Percentiles rank a stretch among this genome's conserved stretches.
phyloP scores from a whole-genome alignment of 2,329 filamentous ascomycete species.

The Colletotrichum aenigma region DNA sequence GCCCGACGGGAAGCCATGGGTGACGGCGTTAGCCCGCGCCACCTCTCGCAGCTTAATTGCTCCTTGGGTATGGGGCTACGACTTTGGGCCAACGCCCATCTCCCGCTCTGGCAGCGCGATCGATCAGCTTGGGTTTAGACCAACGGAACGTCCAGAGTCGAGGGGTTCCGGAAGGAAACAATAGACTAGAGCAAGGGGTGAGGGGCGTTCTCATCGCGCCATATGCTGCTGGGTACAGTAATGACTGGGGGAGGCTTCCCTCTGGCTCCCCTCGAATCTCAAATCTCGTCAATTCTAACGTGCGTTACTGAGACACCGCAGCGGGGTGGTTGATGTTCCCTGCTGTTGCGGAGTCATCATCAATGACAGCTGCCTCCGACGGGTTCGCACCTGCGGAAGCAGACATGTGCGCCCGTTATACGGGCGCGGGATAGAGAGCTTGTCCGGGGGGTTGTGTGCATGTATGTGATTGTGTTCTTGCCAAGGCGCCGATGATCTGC shows the following conservation, averaged over 20 bases:
- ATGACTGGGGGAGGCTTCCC: neutral
- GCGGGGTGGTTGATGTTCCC: neutral
- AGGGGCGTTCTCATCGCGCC: neutral
- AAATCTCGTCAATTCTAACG: neutral
- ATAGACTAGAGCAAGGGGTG: slow-evolving; percentile 8
- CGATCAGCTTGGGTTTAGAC: neutral
- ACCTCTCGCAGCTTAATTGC: slow-evolving; percentile 7
- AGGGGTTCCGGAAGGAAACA: slow-evolving; percentile 5
- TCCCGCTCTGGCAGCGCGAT: neutral
- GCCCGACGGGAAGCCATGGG: slow-evolving; percentile 5
- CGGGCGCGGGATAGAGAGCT: neutral
- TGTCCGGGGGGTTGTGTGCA: neutral
- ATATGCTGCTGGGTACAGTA: neutral
- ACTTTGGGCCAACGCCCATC: neutral
- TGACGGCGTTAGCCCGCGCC: slow-evolving; percentile 9
- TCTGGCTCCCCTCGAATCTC: neutral
- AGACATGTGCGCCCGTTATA: neutral
- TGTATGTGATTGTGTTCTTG: neutral
- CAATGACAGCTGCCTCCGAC: neutral
- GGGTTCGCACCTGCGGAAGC: neutral
- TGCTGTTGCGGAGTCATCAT: neutral
- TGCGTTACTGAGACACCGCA: slow-evolving; percentile 12
- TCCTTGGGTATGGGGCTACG: neutral
- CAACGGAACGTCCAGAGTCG: neutral
- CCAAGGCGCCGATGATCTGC: neutral